A percentile compares a stretch with the other conserved stretches of the same genome.
Conservation (phyloP, 2,329 filamentous ascomycete species). For the Neopestalotiopsis sp. region DNA sequence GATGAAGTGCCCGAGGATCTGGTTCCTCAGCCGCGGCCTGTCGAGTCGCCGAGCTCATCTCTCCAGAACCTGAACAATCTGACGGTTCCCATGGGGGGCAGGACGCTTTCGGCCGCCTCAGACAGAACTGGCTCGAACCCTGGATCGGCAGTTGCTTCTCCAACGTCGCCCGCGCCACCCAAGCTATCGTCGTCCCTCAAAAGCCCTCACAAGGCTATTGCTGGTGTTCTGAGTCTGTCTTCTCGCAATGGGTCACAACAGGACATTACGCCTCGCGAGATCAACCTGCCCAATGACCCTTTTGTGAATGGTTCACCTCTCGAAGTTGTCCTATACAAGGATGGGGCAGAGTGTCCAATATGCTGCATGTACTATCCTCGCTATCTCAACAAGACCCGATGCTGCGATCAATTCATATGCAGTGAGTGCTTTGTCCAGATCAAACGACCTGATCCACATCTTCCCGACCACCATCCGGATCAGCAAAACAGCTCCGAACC, state of each 20-base stretch:
- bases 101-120: conserved; percentile 80
- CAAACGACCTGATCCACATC: conserved; percentile 79
- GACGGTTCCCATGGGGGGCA: conserved; percentile 78
- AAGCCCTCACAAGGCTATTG: conserved; percentile 86
- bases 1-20: conserved; percentile 78
- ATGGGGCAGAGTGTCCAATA: conserved; percentile 89
- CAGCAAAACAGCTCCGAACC: conserved; percentile 31
- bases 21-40: conserved; percentile 51
- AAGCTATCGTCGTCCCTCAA: conserved; percentile 70
- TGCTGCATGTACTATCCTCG: conserved; percentile 97
- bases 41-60: conserved; percentile 55
- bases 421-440: conserved; percentile 99
- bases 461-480: conserved; percentile 71
- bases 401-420: conserved; percentile 95
- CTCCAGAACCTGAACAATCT: conserved; percentile 71
- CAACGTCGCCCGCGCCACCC: conserved; percentile 53
- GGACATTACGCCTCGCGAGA: conserved; percentile 78
- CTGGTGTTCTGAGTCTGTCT: conserved; percentile 76
- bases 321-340: conserved; percentile 92
- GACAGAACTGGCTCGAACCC: conserved; percentile 69
- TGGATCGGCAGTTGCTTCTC: conserved; percentile 65
- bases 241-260: conserved; percentile 75
- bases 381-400: conserved; percentile 91
- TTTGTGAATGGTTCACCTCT: conserved; percentile 94
- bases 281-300: conserved; percentile 80